Percentiles rank a stretch among this genome's conserved stretches.
These are phyloP conservation scores for Galeopsis tetrahit DNA, from an alignment of 257 asterid species.

Conservation along the genomic window DNA sequence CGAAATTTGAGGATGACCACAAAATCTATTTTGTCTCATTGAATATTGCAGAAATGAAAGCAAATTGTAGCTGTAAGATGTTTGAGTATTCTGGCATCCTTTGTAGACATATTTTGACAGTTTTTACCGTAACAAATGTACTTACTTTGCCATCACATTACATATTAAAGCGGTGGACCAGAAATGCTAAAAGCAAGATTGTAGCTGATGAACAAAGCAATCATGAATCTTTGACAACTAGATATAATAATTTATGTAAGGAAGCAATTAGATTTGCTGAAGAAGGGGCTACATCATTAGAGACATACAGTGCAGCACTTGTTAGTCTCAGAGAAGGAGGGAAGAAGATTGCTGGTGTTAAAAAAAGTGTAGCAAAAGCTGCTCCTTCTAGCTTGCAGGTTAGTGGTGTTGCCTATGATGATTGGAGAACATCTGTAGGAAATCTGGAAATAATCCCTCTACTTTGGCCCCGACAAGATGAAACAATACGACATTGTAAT, in stretches of 20 bases:
- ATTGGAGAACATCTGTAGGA: slow-evolving; percentile 45
- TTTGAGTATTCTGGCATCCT: slow-evolving; percentile 85
- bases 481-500: slow-evolving; percentile 55
- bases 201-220: slow-evolving; percentile 56
- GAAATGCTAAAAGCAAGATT: slow-evolving; percentile 65
- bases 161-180: slow-evolving; percentile 92
- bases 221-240: slow-evolving; percentile 53
- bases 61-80: slow-evolving; percentile 89
- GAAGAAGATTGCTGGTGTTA: slow-evolving; percentile 65
- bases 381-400: slow-evolving; percentile 60
- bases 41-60: slow-evolving; percentile 67
- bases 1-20: slow-evolving; percentile 80
- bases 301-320: slow-evolving; percentile 67
- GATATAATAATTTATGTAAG: slow-evolving; percentile 77
- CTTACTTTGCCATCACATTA: slow-evolving; percentile 83
- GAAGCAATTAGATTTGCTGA: slow-evolving; percentile 85
- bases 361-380: slow-evolving; percentile 63
- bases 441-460: slow-evolving; percentile 63
- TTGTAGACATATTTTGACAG: slow-evolving; percentile 91
- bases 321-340: slow-evolving; percentile 70
- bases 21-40: slow-evolving; percentile 70
- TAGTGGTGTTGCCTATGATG: slow-evolving; percentile 59
- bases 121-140: slow-evolving; percentile 91
- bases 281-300: slow-evolving; percentile 76
- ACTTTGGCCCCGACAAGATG: slow-evolving; percentile 86